Evolutionary conservation across 306 rosid genomes (phyloP).

Genomic region (Casuarina equisetifolia): DNA sequence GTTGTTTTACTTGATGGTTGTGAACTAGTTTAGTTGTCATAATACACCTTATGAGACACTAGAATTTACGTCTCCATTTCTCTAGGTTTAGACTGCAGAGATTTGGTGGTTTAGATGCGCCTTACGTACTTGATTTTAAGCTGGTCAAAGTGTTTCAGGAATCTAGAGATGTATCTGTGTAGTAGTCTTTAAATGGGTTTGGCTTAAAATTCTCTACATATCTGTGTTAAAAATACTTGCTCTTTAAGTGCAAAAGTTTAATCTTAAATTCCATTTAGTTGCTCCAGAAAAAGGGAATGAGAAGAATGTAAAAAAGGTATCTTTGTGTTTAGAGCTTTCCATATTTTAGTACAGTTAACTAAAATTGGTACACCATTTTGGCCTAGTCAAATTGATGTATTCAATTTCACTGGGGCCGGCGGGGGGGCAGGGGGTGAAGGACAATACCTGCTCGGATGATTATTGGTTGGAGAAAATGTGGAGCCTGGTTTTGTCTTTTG

Average conservation of each 20-base stretch:
- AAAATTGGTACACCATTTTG: background rate
- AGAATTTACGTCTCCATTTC: no score
- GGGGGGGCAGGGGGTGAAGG: background rate
- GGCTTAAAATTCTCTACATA: background rate
- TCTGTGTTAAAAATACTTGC: background rate
- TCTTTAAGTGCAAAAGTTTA: background rate
- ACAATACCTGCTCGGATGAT: background rate
- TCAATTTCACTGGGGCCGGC: background rate
- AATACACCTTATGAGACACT: no score
- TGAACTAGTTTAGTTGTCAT: background rate
- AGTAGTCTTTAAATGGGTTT: background rate
- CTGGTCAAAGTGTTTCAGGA: background rate
- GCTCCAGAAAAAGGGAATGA: background rate
- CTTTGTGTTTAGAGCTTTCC: background rate
- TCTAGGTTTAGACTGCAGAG: background rate
- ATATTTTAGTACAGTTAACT: background rate
- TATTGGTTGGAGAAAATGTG: background rate
- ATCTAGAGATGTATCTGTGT: background rate
- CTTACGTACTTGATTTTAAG: background rate
- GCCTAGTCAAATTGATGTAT: background rate
- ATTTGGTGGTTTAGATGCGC: background rate
- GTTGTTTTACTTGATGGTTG: slow-evolving; percentile 4
- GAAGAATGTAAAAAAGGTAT: background rate
- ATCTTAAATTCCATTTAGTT: background rate
- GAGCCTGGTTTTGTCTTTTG: background rate